Base-by-base conservation (phyloP, 2,329 filamentous ascomycete genomes). In the Immersiporthe knoxdaviesiana region DNA sequence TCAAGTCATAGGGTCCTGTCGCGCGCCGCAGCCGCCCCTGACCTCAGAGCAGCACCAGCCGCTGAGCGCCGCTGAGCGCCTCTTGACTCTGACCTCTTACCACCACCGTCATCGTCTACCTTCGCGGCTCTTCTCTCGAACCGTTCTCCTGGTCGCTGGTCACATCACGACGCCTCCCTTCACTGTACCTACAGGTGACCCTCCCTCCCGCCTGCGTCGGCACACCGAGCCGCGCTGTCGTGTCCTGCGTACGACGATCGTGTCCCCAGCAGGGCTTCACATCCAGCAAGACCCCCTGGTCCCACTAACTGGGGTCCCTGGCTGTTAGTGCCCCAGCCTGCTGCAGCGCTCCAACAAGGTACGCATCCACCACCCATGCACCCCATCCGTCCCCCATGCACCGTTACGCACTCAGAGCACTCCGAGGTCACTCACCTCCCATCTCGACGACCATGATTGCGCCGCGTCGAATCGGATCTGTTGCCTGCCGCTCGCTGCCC, bases 371-470 rank as follows among this genome's bases (percentile, higher is more conserved):
- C 67, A 68, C n/a, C n/a, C n/a, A 60, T 63, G 61, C 61, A 63
- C 61, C 61, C 61, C 61, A 63, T 56, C 61, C 61, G 50, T 56
- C 35, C 52, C 50, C 44, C n/a, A 37, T 56, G 67, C 63, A 32
- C 44, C 21, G 30, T n/a, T 61, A 30, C 56, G 32, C 56, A 63
- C 63, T 62, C 50, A 63, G 14, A 47, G 66, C 35, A 65, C 68
- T 44, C 63, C 67, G 60, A 66, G 63, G 70, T 67, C 67, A 68
- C 63, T 71, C 63, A 66, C 60, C 64, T 65, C 60, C 67, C 69
- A 68, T 65, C 64, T 68, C 61, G 65, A 66, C 67, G 61, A 66
- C 60, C 56, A 47, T 39, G 60, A 63, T 66, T 69, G 67, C 67
- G 39, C 37, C 61, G 65, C 68, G 62, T 67, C 67, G 63, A 71